Evolutionary conservation across 1,284 basidiomycete species (phyloP), one percentile per base, ranked within the genome.

Genomic region (Irpex sp.): DNA sequence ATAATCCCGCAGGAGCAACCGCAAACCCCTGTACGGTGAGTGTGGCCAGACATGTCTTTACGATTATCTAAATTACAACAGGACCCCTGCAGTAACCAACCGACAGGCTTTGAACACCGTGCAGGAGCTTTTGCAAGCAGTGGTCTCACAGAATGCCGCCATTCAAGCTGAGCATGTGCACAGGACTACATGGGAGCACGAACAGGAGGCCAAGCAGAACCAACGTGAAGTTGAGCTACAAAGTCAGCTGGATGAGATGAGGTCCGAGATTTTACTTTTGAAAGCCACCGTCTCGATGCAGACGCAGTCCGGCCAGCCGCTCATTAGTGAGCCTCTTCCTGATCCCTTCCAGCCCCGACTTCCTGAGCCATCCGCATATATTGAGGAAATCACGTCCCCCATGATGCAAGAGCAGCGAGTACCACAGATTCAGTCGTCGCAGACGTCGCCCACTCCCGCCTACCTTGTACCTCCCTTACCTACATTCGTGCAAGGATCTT

Each of bases 101-200:
- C 49, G 17, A 17, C 49, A 17, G 21, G 49, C 49, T 52, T 7
- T 80, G 11, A 77, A 81, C 65, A 78, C 83, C 5, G 76, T 89
- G 0, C 81, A 86, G 17, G 85, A 89, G 66, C 77, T 91, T 36
- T 71, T 86, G 62, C 81, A 83, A 17, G 78, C 85, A 55, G 73
- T 88, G 4, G 73, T 79, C 17, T 78, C 81, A 0, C 84, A 83
- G 4, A 81, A 79, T 66, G 82, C 86, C 47, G 82, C 83, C 0
- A 83, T 85, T 48, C 85, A 87, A 58, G 77, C 76, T 21, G 89
- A 91, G 68, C 76, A 79, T 54, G 80, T 78, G 65, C 80, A 89
- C 19, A 77, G 88, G 59, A 59, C 81, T 9, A 80, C 78, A 51
- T 91, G 89, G 89, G 89, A 91, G 69, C 78, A 81, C 66, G 85